Conservation (phyloP, 2,329 filamentous ascomycete genomes). For the Emergomyces africanus region DNA sequence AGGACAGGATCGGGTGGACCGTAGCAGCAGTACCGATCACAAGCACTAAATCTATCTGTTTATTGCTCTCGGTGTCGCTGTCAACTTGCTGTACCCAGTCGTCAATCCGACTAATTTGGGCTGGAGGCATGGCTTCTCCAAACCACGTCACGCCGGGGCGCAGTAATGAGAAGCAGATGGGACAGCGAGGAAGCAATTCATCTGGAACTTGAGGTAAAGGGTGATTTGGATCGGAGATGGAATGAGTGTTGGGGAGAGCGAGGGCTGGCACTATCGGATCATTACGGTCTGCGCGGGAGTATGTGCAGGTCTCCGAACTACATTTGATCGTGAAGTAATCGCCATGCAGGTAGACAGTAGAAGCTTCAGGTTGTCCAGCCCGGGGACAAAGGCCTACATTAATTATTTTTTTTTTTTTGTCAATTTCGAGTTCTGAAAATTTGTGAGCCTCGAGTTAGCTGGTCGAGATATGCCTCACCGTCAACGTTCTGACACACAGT, state of each 20-base stretch:
- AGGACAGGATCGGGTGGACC: neutral
- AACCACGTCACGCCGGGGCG: neutral
- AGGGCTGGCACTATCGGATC: neutral
- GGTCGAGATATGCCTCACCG: neutral
- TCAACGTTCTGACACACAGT: conserved; percentile 2
- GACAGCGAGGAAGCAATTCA: neutral
- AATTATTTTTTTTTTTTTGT: neutral
- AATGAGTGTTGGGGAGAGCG: neutral
- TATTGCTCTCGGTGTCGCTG: neutral
- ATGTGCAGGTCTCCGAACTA: conserved; percentile 1
- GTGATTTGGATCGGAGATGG: neutral
- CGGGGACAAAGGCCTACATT: neutral
- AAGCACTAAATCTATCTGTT: neutral
- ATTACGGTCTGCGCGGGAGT: neutral
- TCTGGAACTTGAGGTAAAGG: neutral
- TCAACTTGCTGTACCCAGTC: neutral
- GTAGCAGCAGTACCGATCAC: neutral
- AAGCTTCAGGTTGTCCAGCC: neutral
- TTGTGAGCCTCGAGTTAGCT: neutral
- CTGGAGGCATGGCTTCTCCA: neutral
- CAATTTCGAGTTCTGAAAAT: neutral
- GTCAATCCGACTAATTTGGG: neutral
- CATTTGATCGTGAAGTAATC: conserved; percentile 1
- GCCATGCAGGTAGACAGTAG: conserved; percentile 2
- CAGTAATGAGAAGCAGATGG: neutral